Percentiles rank a stretch among this genome's conserved stretches.
phyloP scores from a whole-genome alignment of 2,329 filamentous ascomycete species.

The Aspergillus persii region DNA sequence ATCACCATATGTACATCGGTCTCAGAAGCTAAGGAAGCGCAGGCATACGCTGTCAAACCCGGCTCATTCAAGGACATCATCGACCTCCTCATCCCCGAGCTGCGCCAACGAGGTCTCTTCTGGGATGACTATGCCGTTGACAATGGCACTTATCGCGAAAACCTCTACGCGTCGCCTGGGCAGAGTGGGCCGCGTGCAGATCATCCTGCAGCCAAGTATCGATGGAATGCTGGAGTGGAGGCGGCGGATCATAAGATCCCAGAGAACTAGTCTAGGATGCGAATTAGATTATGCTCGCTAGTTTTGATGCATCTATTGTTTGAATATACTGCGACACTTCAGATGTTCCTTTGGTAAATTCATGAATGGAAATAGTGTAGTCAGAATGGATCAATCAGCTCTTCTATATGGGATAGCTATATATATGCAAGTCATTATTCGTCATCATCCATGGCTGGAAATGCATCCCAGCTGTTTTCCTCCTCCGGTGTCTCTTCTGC shows the following conservation, averaged over 20 bases:
- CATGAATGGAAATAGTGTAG: neutral
- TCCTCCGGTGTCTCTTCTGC: conserved; percentile 19
- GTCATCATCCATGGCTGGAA: conserved; percentile 11
- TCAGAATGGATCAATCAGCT: neutral
- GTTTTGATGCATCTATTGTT: neutral
- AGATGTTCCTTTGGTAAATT: neutral
- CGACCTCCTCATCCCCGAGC: conserved; percentile 63
- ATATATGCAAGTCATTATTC: neutral
- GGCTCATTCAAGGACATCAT: conserved; percentile 67
- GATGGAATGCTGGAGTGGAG: conserved; percentile 38
- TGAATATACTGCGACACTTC: neutral
- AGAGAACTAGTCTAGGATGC: conserved; percentile 13
- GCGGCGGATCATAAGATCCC: conserved; percentile 30
- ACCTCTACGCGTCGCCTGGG: conserved; percentile 33
- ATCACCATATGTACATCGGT: neutral
- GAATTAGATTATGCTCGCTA: too few relatives aligned
- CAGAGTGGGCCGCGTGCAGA: conserved; percentile 33
- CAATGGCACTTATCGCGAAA: conserved; percentile 42
- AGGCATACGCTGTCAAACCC: conserved; percentile 66
- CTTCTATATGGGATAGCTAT: neutral
- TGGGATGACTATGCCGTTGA: conserved; percentile 39
- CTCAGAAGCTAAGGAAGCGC: conserved; percentile 17
- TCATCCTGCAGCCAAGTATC: conserved; percentile 38
- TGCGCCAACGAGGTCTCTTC: conserved; percentile 54
- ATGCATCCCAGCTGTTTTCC: conserved; percentile 15